Base-by-base conservation (phyloP, 352 stramenopile genomes). In the Phytophthora aleatoria region DNA sequence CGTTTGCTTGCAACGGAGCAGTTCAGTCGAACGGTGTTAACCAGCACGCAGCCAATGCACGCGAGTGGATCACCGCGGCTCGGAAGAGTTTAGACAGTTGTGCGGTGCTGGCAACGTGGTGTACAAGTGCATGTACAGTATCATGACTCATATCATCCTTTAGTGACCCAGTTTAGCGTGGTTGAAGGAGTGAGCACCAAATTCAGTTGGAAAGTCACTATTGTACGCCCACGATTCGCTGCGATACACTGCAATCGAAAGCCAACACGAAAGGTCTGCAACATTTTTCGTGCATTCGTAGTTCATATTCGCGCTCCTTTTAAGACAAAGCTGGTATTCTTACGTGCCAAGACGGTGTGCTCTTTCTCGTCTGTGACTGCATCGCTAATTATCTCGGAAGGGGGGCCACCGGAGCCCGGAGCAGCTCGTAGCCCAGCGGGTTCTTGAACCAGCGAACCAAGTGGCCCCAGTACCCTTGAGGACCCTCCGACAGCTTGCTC, bases 361-460 rank as follows among this genome's bases (percentile, higher is more conserved):
- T 20, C 20, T 20, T 20, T 20, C 20, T 20, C 20, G 20, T 20
- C 30, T 33, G 30, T 5, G 7, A 33, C 7, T 33, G 30, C 30
- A 33, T 33, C 30, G 30, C 30, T 33, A 44, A 44, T 47, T 64
- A 72, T 55, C 64, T 64, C 28, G 64, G 58, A 30, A 64, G 64
- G 1, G 64, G 59, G 27, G 41, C 31, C 30, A 64, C 51, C 20
- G 57, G 51, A 28, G 51, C 41, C 11, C 47, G 50, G 30, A 73
- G 43, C 1, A 73, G 55, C 11, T 73, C 65, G 15, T 73, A 73
- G 15, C 50, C 53, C 35, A 63, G 13, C 3, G 65, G 65, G 50
- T 66, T 65, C 55, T 71, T 73, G 27, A 67, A 56, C 58, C 60
- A 71, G 33, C 41, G 44, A 44, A 39, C 30, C 0, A 64, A 15